Percentiles rank a stretch among this genome's conserved stretches.
Evolutionary conservation across 768 basidiomycete genomes (phyloP).

Genomic region (Russula virescens): DNA sequence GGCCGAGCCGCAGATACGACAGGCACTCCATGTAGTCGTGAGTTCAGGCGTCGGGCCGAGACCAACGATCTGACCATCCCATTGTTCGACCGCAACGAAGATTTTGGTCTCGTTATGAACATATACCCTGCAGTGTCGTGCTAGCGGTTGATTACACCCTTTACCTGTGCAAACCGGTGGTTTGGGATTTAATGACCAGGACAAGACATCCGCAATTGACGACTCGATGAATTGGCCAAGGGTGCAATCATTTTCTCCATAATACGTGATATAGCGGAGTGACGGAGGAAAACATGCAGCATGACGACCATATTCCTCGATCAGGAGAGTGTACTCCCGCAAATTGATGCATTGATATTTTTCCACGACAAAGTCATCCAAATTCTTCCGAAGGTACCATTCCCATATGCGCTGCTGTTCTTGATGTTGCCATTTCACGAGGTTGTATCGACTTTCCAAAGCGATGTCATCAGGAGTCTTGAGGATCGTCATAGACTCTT

Average conservation of each 20-base stretch:
- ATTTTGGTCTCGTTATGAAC: conserved; percentile 84
- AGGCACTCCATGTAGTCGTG: conserved; percentile 89
- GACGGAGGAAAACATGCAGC: conserved; percentile 74
- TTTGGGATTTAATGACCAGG: conserved; percentile 64
- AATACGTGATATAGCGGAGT: conserved; percentile 75
- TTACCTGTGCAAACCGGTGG: conserved; percentile 73
- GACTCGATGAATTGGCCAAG: conserved; percentile 91
- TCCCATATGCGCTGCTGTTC: conserved; percentile 91
- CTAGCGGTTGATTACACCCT: conserved; percentile 73
- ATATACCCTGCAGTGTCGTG: conserved; percentile 84
- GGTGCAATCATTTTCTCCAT: conserved; percentile 88
- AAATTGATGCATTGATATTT: conserved; percentile 88
- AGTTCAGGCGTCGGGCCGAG: conserved; percentile 59
- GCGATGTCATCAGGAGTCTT: conserved; percentile 67
- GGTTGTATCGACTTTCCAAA: conserved; percentile 63
- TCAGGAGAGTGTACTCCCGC: conserved; percentile 75
- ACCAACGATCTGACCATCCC: conserved; percentile 71
- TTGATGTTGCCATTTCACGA: conserved; percentile 73
- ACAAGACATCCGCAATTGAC: conserved; percentile 59
- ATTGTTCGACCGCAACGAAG: conserved; percentile 83
- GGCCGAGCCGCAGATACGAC: conserved; percentile 68
- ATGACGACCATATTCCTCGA: conserved; percentile 56
- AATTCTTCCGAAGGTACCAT: conserved; percentile 87
- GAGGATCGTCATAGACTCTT: conserved; percentile 41
- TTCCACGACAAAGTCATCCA: conserved; percentile 82